Conservation (phyloP, 805 yeast species). For the Lachancea fermentati region DNA sequence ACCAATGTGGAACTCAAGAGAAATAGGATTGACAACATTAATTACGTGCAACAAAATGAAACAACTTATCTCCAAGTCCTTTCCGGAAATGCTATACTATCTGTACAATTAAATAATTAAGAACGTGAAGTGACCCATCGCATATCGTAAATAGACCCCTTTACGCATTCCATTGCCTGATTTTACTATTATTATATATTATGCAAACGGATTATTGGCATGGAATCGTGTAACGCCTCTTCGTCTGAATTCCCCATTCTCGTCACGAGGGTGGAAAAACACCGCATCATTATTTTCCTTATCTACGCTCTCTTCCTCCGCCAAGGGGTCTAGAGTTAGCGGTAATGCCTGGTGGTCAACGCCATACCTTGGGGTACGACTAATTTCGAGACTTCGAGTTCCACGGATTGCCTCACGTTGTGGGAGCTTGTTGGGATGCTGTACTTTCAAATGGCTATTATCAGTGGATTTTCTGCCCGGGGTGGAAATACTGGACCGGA, state of each 20-base stretch:
- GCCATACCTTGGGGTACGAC: constrained; percentile 3
- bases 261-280: background rate
- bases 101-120: too few relatives aligned
- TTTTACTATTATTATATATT: too few relatives aligned
- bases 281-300: background rate
- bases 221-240: constrained; percentile 6
- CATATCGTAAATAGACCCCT: too few relatives aligned
- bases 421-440: constrained; percentile 1
- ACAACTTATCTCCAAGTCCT: too few relatives aligned
- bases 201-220: constrained; percentile 2
- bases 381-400: constrained; percentile 17
- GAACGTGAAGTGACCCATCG: too few relatives aligned
- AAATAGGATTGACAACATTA: background rate
- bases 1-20: background rate
- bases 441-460: constrained; percentile 25
- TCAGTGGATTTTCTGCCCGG: constrained; percentile 33
- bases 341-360: constrained; percentile 3
- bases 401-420: background rate
- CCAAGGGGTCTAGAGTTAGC: constrained; percentile 21
- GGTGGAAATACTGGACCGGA: constrained; percentile 31
- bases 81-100: too few relatives aligned
- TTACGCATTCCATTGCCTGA: too few relatives aligned
- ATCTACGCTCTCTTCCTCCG: constrained; percentile 23
- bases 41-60: too few relatives aligned
- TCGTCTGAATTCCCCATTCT: constrained; percentile 3